phyloP scores from a whole-genome alignment of 1,284 basidiomycete species.

The Anthracocystis panici-leucophaei region DNA sequence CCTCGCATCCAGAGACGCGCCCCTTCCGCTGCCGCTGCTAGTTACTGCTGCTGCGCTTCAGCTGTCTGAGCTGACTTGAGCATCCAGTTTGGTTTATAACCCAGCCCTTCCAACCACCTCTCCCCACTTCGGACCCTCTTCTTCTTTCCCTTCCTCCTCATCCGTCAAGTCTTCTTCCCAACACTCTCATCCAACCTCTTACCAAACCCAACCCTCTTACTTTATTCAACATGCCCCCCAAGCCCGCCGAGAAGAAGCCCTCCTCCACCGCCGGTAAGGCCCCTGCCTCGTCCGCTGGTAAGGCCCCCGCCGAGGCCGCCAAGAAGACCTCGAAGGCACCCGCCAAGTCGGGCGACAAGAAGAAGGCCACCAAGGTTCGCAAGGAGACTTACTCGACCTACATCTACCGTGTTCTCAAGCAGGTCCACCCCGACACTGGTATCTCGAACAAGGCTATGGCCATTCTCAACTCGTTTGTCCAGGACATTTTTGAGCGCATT shows the following conservation, averaged over 20 bases:
- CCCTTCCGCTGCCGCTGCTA: neutral
- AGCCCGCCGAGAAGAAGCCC: constrained; percentile 72
- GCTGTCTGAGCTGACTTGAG: neutral
- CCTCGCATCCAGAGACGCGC: constrained; percentile 10
- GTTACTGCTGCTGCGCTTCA: neutral
- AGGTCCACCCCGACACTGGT: constrained; percentile 72
- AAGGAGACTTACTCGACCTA: constrained; percentile 73
- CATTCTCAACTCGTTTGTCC: constrained; percentile 71
- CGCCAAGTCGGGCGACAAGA: constrained; percentile 74
- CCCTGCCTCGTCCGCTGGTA: constrained; percentile 72
- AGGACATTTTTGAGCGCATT: constrained; percentile 72
- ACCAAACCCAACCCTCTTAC: constrained; percentile 20
- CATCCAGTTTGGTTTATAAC: constrained; percentile 41
- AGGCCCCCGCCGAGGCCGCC: constrained; percentile 74
- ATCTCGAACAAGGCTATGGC: constrained; percentile 73
- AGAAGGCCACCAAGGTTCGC: constrained; percentile 76
- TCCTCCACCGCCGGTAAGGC: constrained; percentile 75
- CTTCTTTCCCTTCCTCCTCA: constrained; percentile 30
- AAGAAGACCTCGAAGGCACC: constrained; percentile 73
- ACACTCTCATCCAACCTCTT: constrained; percentile 19
- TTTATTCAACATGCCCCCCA: constrained; percentile 62
- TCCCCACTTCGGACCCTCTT: constrained; percentile 24
- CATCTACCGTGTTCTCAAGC: constrained; percentile 75
- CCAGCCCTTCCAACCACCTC: constrained; percentile 20
- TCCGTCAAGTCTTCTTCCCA: constrained; percentile 29